Evolutionary conservation across 306 rosid genomes (phyloP), one percentile per base, ranked within the genome.

Genomic region (Hippophae tibetana): DNA sequence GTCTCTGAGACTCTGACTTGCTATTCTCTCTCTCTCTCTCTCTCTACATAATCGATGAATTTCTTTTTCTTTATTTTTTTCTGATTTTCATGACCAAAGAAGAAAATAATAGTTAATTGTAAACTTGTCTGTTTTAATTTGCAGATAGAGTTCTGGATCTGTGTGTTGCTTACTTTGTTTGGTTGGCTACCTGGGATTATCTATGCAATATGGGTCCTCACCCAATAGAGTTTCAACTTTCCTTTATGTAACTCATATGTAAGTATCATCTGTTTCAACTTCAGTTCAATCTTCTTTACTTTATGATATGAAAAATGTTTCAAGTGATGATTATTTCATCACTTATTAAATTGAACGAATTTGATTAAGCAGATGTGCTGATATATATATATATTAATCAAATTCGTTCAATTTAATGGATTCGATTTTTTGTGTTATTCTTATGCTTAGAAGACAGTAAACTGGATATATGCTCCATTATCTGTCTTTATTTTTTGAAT

Each of bases 111-210:
- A 2, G 5, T 18, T 31, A 31, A 31, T 31, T 31, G 38, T 31
- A 31, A 31, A 31, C 38, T 31, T 31, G 38, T 50, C 18, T 44
- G 6, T 38, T 9, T 62, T 13, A 48, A n/a, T 13, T 1, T 60
- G 57, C 81, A 89, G 97, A 76, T 45, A 3, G 95, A 89, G 64
- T 89, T 89, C 77, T 89, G 97, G 97, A 76, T 89, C 79, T 89
- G 92, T 61, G 49, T 89, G 78, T 10, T 89, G 13, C 79, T 89
- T 61, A 86, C 97, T 23, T 2, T 89, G 5, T 56, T 89, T 0
- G 95, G 92, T 3, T 89, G 76, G 55, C 0, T 89, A 42, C 97
- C 95, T 55, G 95, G 95, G 45, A 89, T 89, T 23, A 76, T 89
- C 45, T 89, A 86, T 49, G 97, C 92, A 9, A 7, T 86, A 50